These are phyloP conservation scores for Ascochyta pisi DNA, from an alignment of 2,329 filamentous ascomycete species.

Conservation along the genomic window DNA sequence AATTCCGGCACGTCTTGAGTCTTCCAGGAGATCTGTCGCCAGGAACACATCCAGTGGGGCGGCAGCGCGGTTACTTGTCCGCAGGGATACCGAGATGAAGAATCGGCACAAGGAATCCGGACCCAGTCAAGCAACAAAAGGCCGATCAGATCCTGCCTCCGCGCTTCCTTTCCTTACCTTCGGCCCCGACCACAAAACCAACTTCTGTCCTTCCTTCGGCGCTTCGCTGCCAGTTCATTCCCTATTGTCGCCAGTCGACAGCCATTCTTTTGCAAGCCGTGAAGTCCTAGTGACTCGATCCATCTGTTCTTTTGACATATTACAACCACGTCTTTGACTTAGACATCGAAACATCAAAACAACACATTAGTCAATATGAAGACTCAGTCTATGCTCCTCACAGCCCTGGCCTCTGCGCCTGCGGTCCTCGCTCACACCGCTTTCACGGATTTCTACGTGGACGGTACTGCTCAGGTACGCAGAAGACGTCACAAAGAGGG, in stretches of 20 bases:
- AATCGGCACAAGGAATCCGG: constrained; percentile 20
- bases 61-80: constrained; percentile 21
- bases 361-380: constrained; percentile 37
- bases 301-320: constrained; percentile 35
- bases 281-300: constrained; percentile 47
- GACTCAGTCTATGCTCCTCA: constrained; percentile 42
- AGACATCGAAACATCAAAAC: constrained; percentile 1
- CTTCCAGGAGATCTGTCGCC: constrained; percentile 31
- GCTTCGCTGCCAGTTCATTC: constrained; percentile 41
- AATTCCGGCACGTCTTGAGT: constrained; percentile 26
- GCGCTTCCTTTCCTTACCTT: constrained; percentile 33
- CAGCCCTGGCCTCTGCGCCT: constrained; percentile 43
- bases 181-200: constrained; percentile 30
- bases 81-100: constrained; percentile 23
- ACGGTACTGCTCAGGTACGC: constrained; percentile 40
- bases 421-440: constrained; percentile 45
- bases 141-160: constrained; percentile 19
- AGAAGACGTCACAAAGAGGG: background rate
- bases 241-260: constrained; percentile 49
- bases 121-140: constrained; percentile 34
- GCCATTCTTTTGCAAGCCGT: constrained; percentile 37
- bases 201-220: constrained; percentile 44
- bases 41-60: constrained; percentile 32
- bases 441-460: constrained; percentile 46
- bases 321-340: constrained; percentile 19